These are phyloP conservation scores for Mucor piriformis DNA, from an alignment of 371 early-diverging fungal species.

Conservation along the genomic window DNA sequence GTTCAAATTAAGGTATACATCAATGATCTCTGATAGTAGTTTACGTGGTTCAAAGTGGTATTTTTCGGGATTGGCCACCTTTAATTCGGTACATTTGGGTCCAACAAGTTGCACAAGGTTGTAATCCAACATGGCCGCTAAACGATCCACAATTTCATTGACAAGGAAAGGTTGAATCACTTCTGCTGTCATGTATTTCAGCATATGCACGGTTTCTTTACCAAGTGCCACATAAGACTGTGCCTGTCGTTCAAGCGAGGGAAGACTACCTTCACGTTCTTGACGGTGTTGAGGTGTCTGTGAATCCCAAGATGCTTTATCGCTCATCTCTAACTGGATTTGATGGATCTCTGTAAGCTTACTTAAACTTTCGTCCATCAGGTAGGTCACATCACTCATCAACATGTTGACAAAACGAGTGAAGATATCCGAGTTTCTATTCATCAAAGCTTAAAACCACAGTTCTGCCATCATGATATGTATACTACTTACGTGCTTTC, in stretches of 20 bases:
- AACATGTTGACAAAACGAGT: conserved; percentile 92
- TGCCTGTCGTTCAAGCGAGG: conserved; percentile 83
- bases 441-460: too few relatives aligned
- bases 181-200: conserved; percentile 80
- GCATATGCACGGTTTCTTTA: conserved; percentile 93
- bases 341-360: conserved; percentile 85
- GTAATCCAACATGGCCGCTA: conserved; percentile 97
- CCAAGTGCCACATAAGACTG: conserved; percentile 86
- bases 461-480: too few relatives aligned
- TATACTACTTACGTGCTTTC: conserved; percentile 66
- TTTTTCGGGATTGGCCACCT: conserved; percentile 85
- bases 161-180: conserved; percentile 88
- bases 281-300: conserved; percentile 60
- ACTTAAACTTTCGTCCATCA: conserved; percentile 90
- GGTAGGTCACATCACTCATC: conserved; percentile 95
- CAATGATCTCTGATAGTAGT: conserved; percentile 85
- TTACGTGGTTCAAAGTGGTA: conserved; percentile 92
- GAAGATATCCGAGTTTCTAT: conserved; percentile 69
- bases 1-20: conserved; percentile 85
- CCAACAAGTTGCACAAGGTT: conserved; percentile 93
- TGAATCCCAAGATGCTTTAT: conserved; percentile 57
- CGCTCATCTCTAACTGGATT: conserved; percentile 79
- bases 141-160: conserved; percentile 87
- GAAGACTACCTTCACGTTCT: conserved; percentile 69
- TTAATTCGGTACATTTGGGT: conserved; percentile 91